Evolutionary conservation across 2,329 filamentous ascomycete species (phyloP), one percentile per base, ranked within the genome.

Genomic region (Diaporthe eres): DNA sequence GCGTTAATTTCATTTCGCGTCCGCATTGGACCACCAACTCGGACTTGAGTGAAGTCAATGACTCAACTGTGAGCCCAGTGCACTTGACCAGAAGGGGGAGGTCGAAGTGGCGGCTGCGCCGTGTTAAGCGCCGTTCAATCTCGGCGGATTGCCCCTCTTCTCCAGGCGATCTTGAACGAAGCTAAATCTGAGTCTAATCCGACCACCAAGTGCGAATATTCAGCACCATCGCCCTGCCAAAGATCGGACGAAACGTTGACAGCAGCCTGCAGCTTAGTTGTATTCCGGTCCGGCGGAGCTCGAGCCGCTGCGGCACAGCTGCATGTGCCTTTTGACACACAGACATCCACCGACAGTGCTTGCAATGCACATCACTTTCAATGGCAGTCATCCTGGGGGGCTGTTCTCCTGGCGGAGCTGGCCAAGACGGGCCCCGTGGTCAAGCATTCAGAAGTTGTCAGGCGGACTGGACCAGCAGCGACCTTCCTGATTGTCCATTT

Each of bases 1-100:
- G 63, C 31, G 44, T 37, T 68, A 31, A 53, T 39, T 13, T 53
- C 31, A 47, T 53, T 61, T 37, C 19, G n/a, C 31, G 17, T 49
- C 15, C 42, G 55, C 39, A 47, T 61, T 39, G 28, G 22, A 58
- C 39, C n/a, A 44, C 31, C 28, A 44, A 28, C 37, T 53, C 28
- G 39, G 10, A 60, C 22, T 51, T 39, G 4, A 42, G 25, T 34
- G 17, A 53, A 28, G 65, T 70, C 65, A 55, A 68, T 68, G 65
- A 55, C 34, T 55, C 65, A n/a, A 70, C n/a, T 22, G 34, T 19
- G 49, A 55, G 65, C 34, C 15, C 34, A 55, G 49, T 47, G 49
- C 34, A 10, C 71, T 55, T 76, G 57, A 19, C 74, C 51, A 17
- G n/a, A 55, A 75, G 25, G 44, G 75, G 75, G 75, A 76, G 75